Evolutionary conservation across 2,329 filamentous ascomycete genomes (phyloP).

Genomic region (Cercospora sp.): DNA sequence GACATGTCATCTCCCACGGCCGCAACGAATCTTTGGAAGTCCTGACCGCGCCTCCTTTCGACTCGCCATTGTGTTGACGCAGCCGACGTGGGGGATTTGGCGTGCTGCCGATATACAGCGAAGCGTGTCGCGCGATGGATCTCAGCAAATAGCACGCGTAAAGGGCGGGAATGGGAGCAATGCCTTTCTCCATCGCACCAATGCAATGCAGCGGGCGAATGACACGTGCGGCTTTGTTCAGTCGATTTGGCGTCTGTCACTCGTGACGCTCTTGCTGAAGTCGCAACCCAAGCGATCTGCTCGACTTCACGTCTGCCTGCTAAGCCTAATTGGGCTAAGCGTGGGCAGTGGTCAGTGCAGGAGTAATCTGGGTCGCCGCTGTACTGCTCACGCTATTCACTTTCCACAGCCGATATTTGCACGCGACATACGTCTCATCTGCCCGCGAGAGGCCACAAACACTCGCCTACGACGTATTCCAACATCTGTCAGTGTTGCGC

Average conservation of each 20-base stretch:
- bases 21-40: constrained; percentile 68
- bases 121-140: constrained; percentile 70
- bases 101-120: constrained; percentile 87
- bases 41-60: constrained; percentile 75
- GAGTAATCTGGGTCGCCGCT: background rate
- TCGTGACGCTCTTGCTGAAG: background rate
- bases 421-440: background rate
- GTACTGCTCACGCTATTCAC: background rate
- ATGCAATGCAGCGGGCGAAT: background rate
- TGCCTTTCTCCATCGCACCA: constrained; percentile 30
- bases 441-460: background rate
- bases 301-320: background rate
- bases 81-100: constrained; percentile 82
- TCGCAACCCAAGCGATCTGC: background rate
- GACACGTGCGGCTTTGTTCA: background rate
- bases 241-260: background rate
- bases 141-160: constrained; percentile 93
- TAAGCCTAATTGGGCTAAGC: background rate
- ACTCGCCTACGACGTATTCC: background rate
- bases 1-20: constrained; percentile 87
- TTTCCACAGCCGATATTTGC: background rate
- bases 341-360: background rate
- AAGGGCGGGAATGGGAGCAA: constrained; percentile 71
- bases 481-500: background rate
- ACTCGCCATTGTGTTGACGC: constrained; percentile 85